Base-by-base conservation (phyloP, 2,329 filamentous ascomycete genomes). In the Fusarium transvaalense region DNA sequence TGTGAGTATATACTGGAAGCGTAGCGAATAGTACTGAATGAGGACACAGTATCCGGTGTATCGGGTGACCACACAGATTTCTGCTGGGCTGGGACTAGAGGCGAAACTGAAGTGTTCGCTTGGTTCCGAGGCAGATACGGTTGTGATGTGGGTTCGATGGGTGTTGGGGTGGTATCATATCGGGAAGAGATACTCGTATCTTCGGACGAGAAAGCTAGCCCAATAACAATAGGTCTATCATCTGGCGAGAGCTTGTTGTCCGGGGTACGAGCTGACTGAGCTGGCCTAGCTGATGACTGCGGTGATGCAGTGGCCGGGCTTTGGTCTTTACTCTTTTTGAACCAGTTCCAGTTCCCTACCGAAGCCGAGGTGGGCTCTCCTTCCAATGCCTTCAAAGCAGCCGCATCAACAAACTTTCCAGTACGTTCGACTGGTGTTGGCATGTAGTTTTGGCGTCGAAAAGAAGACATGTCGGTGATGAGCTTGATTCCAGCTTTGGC, bases 181-280 rank as follows among this genome's bases (percentile, higher is more conserved):
- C 81, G 4, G 82, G 83, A 86, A 74, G 85, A 71, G 32, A 58
- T 66, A 38, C 62, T 63, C 13, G 73, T 63, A 21, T 76, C 74
- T 10, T 76, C 76, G 15, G 87, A 85, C 4, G 90, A 86, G 45
- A 93, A 81, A 15, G 87, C 85, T 51, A 93, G 88, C 14, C 91
- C 91, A 68, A 93, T 93, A 41, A 91, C 85, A 61, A 93, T 93
- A 2, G 89, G 89, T n/a, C 88, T 84, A 71, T 91, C 88, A 60
- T 85, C 86, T 0, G 91, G 91, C 15, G 91, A 92, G 6, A 92
- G 82, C 64, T 88, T 87, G 13, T 76, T 75, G 8, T 75, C 75
- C 25, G 74, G 54, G 64, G 71, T 66, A 63, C 74, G 63, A 60
- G 71, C 56, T 25, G 71, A 67, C 37, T 73, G 74, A 31, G 53